Evolutionary conservation across 2,329 filamentous ascomycete genomes (phyloP), one percentile per base, ranked within the genome.

Genomic region (Delphinella strobiligena): DNA sequence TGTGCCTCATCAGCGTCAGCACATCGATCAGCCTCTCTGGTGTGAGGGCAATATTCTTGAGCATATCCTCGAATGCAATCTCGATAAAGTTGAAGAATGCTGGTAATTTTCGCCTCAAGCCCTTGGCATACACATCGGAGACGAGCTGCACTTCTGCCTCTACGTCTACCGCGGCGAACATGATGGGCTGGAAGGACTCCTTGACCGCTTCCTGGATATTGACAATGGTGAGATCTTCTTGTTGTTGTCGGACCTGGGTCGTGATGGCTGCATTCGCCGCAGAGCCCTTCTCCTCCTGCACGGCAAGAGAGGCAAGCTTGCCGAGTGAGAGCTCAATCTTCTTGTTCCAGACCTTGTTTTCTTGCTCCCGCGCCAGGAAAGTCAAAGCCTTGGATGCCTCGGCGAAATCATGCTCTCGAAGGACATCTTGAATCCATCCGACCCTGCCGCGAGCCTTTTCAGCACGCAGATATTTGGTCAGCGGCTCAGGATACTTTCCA

Each of bases 371-470:
- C 0, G 84, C 87, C 15, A 88, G 69, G 5, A 75, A 66, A 32
- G 82, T 66, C 34, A 98, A 69, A 1, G 79, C 81, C 31, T 75
- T 64, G 4, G 81, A 79, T 9, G 89, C 88, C 41, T 75, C 72
- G 10, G 74, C 67, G 46, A 86, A 86, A 51, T 94, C 78, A 43
- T 78, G 71, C 54, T 91, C 83, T 17, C 74, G 72, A 44, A 78
- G 70, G 5, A 96, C 72, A 55, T 96, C 88, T 56, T 98, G 93
- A 63, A 98, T 93, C 91, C 91, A 98, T 36, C 80, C 79, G 33
- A 98, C 70, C 51, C 85, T 85, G 19, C 80, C 79, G 45, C 86
- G 76, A 45, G 78, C 71, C 0, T 78, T 73, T 47, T 78, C 75
- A 40, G 75, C 78, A 31, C 83, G 76, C 35, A 98, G 68, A 52